Percentiles rank a stretch among this genome's conserved stretches.
Evolutionary conservation across 83 land plant genomes (phyloP).

Genomic region (Diphasiastrum complanatum): DNA sequence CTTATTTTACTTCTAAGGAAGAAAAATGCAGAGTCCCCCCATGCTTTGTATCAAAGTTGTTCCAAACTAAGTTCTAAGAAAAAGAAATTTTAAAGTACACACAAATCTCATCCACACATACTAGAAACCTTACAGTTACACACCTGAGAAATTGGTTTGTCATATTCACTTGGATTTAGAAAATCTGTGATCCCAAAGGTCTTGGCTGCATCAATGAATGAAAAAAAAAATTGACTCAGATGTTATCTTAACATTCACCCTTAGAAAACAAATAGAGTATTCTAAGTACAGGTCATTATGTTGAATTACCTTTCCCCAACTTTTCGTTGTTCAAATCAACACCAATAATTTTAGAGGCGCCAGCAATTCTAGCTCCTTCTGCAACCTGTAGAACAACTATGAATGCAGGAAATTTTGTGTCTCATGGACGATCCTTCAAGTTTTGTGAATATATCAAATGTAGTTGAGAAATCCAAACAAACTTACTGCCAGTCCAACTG

Average conservation of each 20-base stretch:
- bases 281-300: neutral
- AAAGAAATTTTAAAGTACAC: too few relatives aligned
- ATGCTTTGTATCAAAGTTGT: too few relatives aligned
- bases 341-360: slow-evolving; percentile 74
- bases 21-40: too few relatives aligned
- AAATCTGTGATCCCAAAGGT: slow-evolving; percentile 15
- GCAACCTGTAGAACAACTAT: slow-evolving; percentile 46
- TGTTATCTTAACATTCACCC: neutral
- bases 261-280: neutral
- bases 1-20: too few relatives aligned
- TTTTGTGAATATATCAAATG: neutral
- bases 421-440: neutral
- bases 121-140: neutral
- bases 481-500: slow-evolving; percentile 10
- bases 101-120: too few relatives aligned
- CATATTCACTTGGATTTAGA: slow-evolving; percentile 17
- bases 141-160: slow-evolving; percentile 17
- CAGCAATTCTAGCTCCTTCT: slow-evolving; percentile 56
- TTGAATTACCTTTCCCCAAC: slow-evolving; percentile 49
- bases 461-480: neutral
- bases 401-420: neutral
- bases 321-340: slow-evolving; percentile 57
- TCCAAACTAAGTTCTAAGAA: too few relatives aligned
- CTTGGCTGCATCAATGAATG: slow-evolving; percentile 16
- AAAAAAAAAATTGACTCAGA: neutral